Evolutionary conservation across 2,329 filamentous ascomycete genomes (phyloP), one percentile per base, ranked within the genome.

Genomic region (Penicillium brasilianum): DNA sequence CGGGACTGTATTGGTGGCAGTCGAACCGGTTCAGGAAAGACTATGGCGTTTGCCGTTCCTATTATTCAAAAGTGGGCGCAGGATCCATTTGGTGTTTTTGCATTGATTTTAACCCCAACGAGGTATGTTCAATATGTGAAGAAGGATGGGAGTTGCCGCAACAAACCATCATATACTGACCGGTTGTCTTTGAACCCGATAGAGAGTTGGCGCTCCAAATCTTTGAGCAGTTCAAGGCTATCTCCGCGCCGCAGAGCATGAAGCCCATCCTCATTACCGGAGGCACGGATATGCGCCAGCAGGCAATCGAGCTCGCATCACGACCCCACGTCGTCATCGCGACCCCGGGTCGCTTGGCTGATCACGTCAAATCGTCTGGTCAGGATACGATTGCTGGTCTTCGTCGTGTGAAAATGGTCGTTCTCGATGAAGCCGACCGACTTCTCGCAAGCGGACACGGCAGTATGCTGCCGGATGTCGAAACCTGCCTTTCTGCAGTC

Each of bases 21-120:
- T 73, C 86, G 93, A 64, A 99, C 95, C 0, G 95, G 95, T 82
- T 97, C 94, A 13, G 95, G 95, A 79, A 99, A 99, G 81, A 99
- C 95, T 3, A 89, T 98, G 46, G 93, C 95, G 1, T 99, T 99
- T 77, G 91, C 94, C 0, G 92, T 93, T 10, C 95, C 95, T 0
- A 96, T 99, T 62, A 81, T 99, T 65, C 94, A 98, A 75, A 90
- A 90, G 77, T 98, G 93, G 93, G 88, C 94, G 2, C 86, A 93
- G 72, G 93, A 99, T 79, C 95, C 95, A 0, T 89, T 90, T 61
- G 95, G 92, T 46, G 94, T 98, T 69, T 99, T 92, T 76, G 94
- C 88, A 1, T 81, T 99, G 6, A 87, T 99, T 14, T 80, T 99
- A 71, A 99, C 95, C 9, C 93, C 93, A 20, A 97, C 92, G 7